phyloP scores from a whole-genome alignment of 305 asterid species.

The Ajuga reptans region DNA sequence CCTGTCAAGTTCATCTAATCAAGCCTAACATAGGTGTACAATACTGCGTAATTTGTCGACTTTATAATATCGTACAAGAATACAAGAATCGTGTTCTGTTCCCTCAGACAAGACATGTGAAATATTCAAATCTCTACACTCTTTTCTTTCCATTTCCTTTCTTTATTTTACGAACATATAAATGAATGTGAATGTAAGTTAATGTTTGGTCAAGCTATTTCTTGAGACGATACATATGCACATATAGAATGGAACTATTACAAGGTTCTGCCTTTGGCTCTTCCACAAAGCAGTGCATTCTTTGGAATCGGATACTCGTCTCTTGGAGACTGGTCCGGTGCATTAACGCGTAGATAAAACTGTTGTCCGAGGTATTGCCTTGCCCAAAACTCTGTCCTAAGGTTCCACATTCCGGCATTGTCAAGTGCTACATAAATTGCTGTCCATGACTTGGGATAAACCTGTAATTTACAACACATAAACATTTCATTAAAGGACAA shows the following conservation, averaged over 20 bases:
- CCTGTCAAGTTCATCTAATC: neutral
- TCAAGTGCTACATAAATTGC: slow-evolving; percentile 55
- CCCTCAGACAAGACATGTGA: neutral
- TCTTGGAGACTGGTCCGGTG: slow-evolving; percentile 38
- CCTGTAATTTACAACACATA: slow-evolving; percentile 29
- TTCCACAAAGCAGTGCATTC: slow-evolving; percentile 59
- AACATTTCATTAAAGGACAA: too few species aligned
- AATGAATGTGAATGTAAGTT: slow-evolving; percentile 7
- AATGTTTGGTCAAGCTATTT: neutral
- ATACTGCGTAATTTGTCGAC: neutral
- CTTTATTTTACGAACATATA: slow-evolving; percentile 18
- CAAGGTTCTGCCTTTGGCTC: slow-evolving; percentile 31
- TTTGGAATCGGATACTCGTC: slow-evolving; percentile 55
- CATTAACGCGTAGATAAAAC: slow-evolving; percentile 50
- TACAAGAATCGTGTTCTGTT: too few species aligned
- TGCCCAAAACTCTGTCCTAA: slow-evolving; percentile 61
- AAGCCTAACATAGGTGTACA: neutral
- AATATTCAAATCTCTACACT: neutral
- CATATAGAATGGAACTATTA: neutral
- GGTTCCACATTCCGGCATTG: slow-evolving; percentile 78
- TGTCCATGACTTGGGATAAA: slow-evolving; percentile 70
- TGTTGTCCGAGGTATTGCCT: slow-evolving; percentile 66
- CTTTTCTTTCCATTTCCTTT: neutral
- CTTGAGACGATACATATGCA: slow-evolving; percentile 19
- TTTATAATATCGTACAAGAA: neutral